Evolutionary conservation across 257 asterid genomes (phyloP).

Genomic region (Nicotiana tabacum): DNA sequence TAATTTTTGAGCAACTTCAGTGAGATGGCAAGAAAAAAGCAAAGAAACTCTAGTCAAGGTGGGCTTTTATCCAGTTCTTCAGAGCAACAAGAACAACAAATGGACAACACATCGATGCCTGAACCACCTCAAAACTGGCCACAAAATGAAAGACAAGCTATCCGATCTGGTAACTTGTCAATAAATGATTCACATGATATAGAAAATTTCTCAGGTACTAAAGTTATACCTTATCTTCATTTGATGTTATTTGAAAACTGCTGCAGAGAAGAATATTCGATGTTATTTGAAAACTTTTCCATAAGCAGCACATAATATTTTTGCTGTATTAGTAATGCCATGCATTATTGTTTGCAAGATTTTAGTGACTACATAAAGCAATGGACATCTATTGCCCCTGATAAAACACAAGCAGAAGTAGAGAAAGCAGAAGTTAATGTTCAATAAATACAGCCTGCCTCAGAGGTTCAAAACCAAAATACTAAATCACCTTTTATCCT

Average conservation of each 20-base stretch:
- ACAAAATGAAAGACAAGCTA: not conserved
- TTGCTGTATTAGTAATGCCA: not conserved
- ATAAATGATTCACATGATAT: not conserved
- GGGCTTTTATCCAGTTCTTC: not conserved
- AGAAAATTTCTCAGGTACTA: too few species aligned
- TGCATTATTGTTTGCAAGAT: constrained; percentile 2
- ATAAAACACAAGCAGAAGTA: not conserved
- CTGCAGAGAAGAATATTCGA: too few species aligned
- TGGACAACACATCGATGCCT: not conserved
- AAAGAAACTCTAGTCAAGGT: too few species aligned
- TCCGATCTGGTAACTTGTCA: too few species aligned
- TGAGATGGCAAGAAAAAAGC: too few species aligned
- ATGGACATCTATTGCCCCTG: not conserved
- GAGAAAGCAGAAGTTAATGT: not conserved
- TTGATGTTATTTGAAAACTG: too few species aligned
- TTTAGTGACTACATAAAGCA: not conserved
- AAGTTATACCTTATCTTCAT: too few species aligned
- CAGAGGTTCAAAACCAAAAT: not conserved
- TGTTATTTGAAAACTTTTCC: too few species aligned
- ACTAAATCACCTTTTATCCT: not conserved
- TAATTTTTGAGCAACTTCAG: too few species aligned
- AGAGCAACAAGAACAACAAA: not conserved
- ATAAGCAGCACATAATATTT: not conserved
- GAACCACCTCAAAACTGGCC: not conserved
- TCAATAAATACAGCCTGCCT: not conserved